These are phyloP conservation scores for Durotheca rogersii DNA, from an alignment of 495 filamentous ascomycete species.

Conservation along the genomic window DNA sequence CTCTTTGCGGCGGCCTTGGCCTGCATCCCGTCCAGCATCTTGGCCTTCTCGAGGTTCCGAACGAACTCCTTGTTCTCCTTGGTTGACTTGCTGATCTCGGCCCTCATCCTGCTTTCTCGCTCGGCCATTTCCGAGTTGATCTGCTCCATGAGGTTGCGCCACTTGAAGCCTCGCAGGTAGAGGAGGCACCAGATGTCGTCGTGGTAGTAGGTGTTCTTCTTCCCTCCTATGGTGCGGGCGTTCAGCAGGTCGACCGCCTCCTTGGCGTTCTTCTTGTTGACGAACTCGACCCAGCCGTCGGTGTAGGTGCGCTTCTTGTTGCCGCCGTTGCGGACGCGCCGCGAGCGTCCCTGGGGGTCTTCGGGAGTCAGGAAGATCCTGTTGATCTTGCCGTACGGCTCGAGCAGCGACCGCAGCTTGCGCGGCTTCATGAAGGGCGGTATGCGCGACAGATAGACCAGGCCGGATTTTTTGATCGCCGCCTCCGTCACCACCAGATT, in stretches of 20 bases:
- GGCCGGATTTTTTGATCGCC: constrained; percentile 65
- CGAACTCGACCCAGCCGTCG: constrained; percentile 95
- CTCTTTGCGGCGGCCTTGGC: constrained; percentile 63
- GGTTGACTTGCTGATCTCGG: constrained; percentile 74
- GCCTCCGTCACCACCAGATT: constrained; percentile 59
- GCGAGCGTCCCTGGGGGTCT: constrained; percentile 59
- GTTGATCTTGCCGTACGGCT: constrained; percentile 74
- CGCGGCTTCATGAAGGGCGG: constrained; percentile 93
- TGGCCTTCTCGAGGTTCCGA: constrained; percentile 71
- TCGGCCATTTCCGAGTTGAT: constrained; percentile 80
- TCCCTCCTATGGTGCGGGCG: constrained; percentile 76
- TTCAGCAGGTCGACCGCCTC: constrained; percentile 82
- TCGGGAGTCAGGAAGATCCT: constrained; percentile 88
- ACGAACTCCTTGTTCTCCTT: constrained; percentile 85
- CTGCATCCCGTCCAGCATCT: constrained; percentile 70
- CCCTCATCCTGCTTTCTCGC: constrained; percentile 72
- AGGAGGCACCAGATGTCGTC: constrained; percentile 84
- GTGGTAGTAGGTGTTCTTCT: constrained; percentile 84
- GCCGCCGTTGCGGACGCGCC: constrained; percentile 64
- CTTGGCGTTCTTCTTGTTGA: constrained; percentile 73
- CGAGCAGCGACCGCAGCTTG: constrained; percentile 74
- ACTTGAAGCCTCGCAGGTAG: constrained; percentile 85
- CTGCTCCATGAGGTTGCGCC: constrained; percentile 67
- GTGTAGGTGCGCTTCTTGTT: constrained; percentile 87
- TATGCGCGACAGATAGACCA: constrained; percentile 85